Percentiles rank a stretch among this genome's conserved stretches.
phyloP scores from a whole-genome alignment of 2,329 filamentous ascomycete genomes.

The Beauveria medogensis region DNA sequence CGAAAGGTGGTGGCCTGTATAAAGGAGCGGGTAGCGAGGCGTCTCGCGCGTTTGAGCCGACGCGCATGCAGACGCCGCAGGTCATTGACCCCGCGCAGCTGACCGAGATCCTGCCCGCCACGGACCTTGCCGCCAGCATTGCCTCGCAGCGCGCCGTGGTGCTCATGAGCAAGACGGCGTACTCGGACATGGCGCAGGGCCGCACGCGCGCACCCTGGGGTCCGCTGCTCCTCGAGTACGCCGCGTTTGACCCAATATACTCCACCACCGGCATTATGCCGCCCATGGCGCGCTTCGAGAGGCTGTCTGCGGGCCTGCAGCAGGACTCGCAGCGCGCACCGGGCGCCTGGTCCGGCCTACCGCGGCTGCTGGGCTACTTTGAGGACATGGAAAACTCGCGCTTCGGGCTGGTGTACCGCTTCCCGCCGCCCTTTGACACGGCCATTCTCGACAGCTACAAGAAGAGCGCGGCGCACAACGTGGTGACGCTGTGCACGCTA shows the following conservation, averaged over 20 bases:
- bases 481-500: constrained; percentile 48
- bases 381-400: constrained; percentile 64
- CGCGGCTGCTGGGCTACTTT: constrained; percentile 60
- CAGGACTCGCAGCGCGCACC: constrained; percentile 42
- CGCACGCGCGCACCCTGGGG: constrained; percentile 37
- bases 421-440: constrained; percentile 57
- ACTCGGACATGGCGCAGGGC: constrained; percentile 37
- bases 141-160: constrained; percentile 37
- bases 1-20: constrained; percentile 22
- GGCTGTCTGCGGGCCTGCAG: constrained; percentile 50
- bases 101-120: constrained; percentile 37
- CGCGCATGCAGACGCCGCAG: constrained; percentile 52
- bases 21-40: constrained; percentile 37
- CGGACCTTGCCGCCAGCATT: constrained; percentile 24
- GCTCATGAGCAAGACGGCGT: constrained; percentile 42
- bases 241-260: constrained; percentile 54
- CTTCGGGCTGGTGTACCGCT: constrained; percentile 66
- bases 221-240: constrained; percentile 65
- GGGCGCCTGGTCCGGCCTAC: constrained; percentile 53
- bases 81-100: constrained; percentile 49
- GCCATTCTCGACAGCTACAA: constrained; percentile 45
- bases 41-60: constrained; percentile 47
- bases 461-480: constrained; percentile 40
- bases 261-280: constrained; percentile 55
- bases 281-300: constrained; percentile 57